A percentile compares a stretch with the other conserved stretches of the same genome.
Evolutionary conservation across 192 early-diverging fungal species (phyloP).

Genomic region (Bifiguratus adelaidae): DNA sequence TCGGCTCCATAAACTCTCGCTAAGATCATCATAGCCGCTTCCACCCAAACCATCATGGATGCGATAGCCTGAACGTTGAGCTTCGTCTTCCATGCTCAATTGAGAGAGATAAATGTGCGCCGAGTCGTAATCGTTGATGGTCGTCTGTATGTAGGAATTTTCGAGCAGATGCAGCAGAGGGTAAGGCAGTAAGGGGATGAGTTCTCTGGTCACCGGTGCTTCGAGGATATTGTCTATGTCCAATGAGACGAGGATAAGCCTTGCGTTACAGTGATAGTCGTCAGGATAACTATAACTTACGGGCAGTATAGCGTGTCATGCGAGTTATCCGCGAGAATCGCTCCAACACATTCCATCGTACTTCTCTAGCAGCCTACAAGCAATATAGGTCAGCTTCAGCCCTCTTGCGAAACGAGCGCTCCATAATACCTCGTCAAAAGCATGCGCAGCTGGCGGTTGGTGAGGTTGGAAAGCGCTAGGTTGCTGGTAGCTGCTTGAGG

Average conservation of each 20-base stretch:
- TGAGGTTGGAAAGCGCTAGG: too few relatives aligned
- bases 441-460: too few relatives aligned
- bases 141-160: slow-evolving; percentile 33
- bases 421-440: too few relatives aligned
- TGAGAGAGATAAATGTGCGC: slow-evolving; percentile 59
- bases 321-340: slow-evolving; percentile 60
- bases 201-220: slow-evolving; percentile 35
- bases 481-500: too few relatives aligned
- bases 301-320: slow-evolving; percentile 51
- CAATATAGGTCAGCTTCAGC: too few relatives aligned
- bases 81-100: slow-evolving; percentile 42
- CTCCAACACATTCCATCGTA: slow-evolving; percentile 66
- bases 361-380: too few relatives aligned
- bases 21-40: not conserved
- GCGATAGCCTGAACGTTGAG: slow-evolving; percentile 4
- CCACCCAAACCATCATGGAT: slow-evolving; percentile 1
- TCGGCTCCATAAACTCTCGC: too few relatives aligned
- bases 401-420: too few relatives aligned
- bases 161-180: slow-evolving; percentile 37
- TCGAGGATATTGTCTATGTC: slow-evolving; percentile 19
- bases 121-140: slow-evolving; percentile 60
- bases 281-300: slow-evolving; percentile 11
- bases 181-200: slow-evolving; percentile 34
- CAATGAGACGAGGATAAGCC: not conserved
- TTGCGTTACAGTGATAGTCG: not conserved